These are phyloP conservation scores for Telopea speciosissima DNA, from an alignment of 177 flowering plant genomes.

Conservation along the genomic window DNA sequence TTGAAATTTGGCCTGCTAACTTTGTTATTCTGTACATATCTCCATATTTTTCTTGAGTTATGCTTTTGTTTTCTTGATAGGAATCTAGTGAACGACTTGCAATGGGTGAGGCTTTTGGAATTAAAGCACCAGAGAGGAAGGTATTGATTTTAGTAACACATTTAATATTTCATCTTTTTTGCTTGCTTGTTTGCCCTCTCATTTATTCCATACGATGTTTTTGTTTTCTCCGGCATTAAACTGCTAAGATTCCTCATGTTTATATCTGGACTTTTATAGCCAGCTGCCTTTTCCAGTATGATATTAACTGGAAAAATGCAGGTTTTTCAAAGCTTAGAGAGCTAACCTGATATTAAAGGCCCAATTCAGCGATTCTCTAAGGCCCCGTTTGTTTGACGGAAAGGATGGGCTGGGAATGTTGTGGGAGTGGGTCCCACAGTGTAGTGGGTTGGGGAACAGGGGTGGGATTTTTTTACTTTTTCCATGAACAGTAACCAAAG, in stretches of 20 bases:
- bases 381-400: too few species aligned
- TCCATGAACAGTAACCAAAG: too few species aligned
- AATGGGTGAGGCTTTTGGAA: slow-evolving; percentile 90
- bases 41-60: background rate
- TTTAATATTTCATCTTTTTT: background rate
- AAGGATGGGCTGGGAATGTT: too few species aligned
- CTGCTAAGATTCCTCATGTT: background rate
- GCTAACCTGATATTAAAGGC: too few species aligned
- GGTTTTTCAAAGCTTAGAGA: too few species aligned
- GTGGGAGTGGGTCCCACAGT: too few species aligned
- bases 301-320: too few species aligned
- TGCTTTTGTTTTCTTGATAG: slow-evolving; percentile 24
- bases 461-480: too few species aligned
- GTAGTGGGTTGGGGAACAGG: too few species aligned
- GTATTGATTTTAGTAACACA: slow-evolving; percentile 25
- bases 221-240: background rate
- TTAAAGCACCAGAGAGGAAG: slow-evolving; percentile 78
- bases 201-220: background rate
- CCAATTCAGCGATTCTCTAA: background rate
- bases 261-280: background rate
- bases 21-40: background rate
- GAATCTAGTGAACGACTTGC: slow-evolving; percentile 87
- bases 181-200: background rate
- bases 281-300: background rate
- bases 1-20: slow-evolving; percentile 40